Evolutionary conservation across 2,329 filamentous ascomycete species (phyloP).

Genomic region (Fusarium sp.): DNA sequence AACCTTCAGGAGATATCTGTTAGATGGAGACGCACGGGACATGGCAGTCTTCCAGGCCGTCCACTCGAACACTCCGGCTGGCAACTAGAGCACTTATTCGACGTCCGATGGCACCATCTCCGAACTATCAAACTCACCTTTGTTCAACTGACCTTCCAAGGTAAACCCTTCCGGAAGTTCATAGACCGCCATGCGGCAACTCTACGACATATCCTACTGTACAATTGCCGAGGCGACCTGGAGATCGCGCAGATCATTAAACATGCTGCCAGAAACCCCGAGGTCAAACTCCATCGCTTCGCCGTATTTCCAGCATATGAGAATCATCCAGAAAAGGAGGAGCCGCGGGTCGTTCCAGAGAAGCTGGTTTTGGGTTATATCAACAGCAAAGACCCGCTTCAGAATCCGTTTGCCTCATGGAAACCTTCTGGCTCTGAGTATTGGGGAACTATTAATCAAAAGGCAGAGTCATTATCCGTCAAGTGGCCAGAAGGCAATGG

Average conservation of each 20-base stretch:
- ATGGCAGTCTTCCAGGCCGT: neutral
- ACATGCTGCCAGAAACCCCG: neutral
- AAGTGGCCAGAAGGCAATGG: constrained; percentile 10
- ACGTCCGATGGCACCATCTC: neutral
- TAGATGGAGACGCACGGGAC: neutral
- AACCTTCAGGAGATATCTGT: constrained; percentile 12
- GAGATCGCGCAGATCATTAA: neutral
- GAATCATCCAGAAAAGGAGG: neutral
- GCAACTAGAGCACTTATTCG: neutral
- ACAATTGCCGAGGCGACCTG: neutral
- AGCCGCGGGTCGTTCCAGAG: neutral
- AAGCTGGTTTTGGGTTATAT: constrained; percentile 7
- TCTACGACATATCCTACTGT: constrained; percentile 13
- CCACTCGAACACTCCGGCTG: neutral
- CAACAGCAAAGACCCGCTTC: neutral
- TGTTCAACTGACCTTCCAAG: neutral
- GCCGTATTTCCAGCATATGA: constrained; percentile 2
- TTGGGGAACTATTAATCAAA: constrained; percentile 2
- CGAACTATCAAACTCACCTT: constrained; percentile 8
- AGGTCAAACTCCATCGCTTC: constrained; percentile 17
- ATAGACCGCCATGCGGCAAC: neutral
- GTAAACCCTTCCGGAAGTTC: neutral
- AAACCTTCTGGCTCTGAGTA: neutral
- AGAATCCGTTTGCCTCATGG: neutral
- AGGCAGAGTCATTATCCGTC: neutral